Conservation (phyloP, 208 protist species). For the Blastocrithidia nonstop region DNA sequence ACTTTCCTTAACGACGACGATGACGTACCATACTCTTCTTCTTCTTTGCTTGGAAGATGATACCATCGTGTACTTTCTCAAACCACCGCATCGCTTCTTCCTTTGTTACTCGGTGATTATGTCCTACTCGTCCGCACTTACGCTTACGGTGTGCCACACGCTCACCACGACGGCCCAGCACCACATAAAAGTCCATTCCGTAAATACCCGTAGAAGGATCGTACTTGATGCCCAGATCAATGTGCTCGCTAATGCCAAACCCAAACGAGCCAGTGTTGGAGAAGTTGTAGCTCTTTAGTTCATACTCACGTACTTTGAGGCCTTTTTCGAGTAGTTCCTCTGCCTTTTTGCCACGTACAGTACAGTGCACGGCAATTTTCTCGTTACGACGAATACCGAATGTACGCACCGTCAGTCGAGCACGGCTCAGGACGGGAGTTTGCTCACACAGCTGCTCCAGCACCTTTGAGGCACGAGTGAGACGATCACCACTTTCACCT, state of each 20-base stretch:
- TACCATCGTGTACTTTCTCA: constrained; percentile 96
- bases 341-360: constrained; percentile 98
- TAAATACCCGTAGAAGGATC: constrained; percentile 99
- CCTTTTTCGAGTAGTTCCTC: constrained; percentile 97
- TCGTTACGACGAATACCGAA: constrained; percentile 99
- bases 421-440: constrained; percentile 93
- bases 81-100: constrained; percentile 99
- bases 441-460: constrained; percentile 98
- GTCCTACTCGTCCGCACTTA: constrained; percentile 75
- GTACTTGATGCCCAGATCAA: constrained; percentile 99
- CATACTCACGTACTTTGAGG: constrained; percentile 99
- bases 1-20: constrained; percentile 92
- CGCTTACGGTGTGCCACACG: constrained; percentile 91
- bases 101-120: constrained; percentile 90
- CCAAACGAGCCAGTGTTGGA: constrained; percentile 97
- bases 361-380: constrained; percentile 98
- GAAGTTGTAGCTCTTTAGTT: constrained; percentile 95
- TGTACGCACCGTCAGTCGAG: constrained; percentile 96
- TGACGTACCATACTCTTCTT: constrained; percentile 97
- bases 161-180: constrained; percentile 94
- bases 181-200: constrained; percentile 97
- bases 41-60: constrained; percentile 87
- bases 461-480: constrained; percentile 98
- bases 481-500: constrained; percentile 97
- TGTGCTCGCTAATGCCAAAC: constrained; percentile 99